phyloP scores from a whole-genome alignment of 495 filamentous ascomycete genomes.

The Hyaloscypha hepaticicola region DNA sequence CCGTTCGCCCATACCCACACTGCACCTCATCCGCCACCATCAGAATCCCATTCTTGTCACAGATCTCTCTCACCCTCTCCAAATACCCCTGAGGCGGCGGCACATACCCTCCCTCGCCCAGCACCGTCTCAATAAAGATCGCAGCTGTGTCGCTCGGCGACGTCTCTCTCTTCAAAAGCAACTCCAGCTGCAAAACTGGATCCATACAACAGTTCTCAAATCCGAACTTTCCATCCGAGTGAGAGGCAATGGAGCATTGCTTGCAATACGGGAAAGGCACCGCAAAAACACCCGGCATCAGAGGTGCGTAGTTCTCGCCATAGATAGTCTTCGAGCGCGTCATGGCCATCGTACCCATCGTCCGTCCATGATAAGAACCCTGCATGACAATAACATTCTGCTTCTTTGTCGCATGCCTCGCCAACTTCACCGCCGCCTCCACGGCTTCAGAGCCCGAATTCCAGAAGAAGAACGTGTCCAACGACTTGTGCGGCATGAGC shows the following conservation, averaged over 20 bases:
- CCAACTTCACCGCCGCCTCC: conserved; percentile 63
- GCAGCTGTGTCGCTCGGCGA: conserved; percentile 18
- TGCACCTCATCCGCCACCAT: conserved; percentile 75
- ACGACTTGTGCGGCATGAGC: conserved; percentile 40
- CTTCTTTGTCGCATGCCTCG: conserved; percentile 53
- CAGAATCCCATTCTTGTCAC: conserved; percentile 61
- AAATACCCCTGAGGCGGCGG: conserved; percentile 63
- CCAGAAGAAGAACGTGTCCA: conserved; percentile 46
- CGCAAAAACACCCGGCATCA: conserved; percentile 29
- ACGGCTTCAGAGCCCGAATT: conserved; percentile 68
- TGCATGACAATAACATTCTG: conserved; percentile 65
- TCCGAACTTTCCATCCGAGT: conserved; percentile 15
- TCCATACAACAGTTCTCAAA: conserved; percentile 27
- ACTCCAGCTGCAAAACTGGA: conserved; percentile 44
- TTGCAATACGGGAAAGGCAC: conserved; percentile 25
- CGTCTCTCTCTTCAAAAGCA: conserved; percentile 22
- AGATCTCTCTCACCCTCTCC: conserved; percentile 56
- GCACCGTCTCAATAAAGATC: conserved; percentile 43
- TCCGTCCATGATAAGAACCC: conserved; percentile 60
- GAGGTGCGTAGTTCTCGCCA: conserved; percentile 29
- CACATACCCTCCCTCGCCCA: conserved; percentile 48
- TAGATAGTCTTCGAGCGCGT: conserved; percentile 43
- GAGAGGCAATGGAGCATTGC: conserved; percentile 19
- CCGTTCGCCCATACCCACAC: conserved; percentile 72
- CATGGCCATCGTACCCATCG: conserved; percentile 42